These are phyloP conservation scores for Rhytidhysteron rufulum DNA, from an alignment of 2,329 filamentous ascomycete species.

Conservation along the genomic window DNA sequence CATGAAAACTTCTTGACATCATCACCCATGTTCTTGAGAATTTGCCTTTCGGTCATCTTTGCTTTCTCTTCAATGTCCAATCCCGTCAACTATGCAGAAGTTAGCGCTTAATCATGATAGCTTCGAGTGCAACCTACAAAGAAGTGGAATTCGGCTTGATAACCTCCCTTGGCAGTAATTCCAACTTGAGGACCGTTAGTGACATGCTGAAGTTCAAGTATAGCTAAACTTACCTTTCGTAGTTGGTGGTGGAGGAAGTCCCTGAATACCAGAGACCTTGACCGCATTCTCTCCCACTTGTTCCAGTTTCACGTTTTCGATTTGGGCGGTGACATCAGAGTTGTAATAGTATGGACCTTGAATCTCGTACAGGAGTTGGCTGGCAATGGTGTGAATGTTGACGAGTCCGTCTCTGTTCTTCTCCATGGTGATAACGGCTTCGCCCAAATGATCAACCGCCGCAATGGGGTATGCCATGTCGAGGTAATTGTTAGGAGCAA, in stretches of 20 bases:
- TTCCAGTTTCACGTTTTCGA: slow-evolving; percentile 29
- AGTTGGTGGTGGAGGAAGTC: slow-evolving; percentile 26
- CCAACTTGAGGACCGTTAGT: neutral
- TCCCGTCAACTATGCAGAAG: no score
- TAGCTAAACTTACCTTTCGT: slow-evolving; percentile 20
- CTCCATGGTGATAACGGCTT: slow-evolving; percentile 32
- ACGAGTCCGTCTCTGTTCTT: slow-evolving; percentile 28
- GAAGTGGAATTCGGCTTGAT: slow-evolving; percentile 22
- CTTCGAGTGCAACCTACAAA: no score
- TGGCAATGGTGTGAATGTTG: slow-evolving; percentile 6
- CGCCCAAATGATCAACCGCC: slow-evolving; percentile 41
- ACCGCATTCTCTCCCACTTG: slow-evolving; percentile 27
- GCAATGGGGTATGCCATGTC: slow-evolving; percentile 42
- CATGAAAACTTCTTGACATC: slow-evolving; percentile 35
- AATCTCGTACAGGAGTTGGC: slow-evolving; percentile 38
- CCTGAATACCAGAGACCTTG: slow-evolving; percentile 28
- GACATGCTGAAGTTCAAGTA: slow-evolving; percentile 9
- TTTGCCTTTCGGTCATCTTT: slow-evolving; percentile 40
- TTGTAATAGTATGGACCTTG: slow-evolving; percentile 41
- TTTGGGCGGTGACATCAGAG: slow-evolving; percentile 37
- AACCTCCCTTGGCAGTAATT: slow-evolving; percentile 17
- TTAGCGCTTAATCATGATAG: no score
- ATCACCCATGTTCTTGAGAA: slow-evolving; percentile 13
- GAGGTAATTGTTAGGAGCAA: slow-evolving; percentile 15
- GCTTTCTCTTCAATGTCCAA: slow-evolving; percentile 44